A percentile compares a stretch with the other conserved stretches of the same genome.
Evolutionary conservation across 192 early-diverging fungal genomes (phyloP).

Genomic region (Linnemannia hyalina): DNA sequence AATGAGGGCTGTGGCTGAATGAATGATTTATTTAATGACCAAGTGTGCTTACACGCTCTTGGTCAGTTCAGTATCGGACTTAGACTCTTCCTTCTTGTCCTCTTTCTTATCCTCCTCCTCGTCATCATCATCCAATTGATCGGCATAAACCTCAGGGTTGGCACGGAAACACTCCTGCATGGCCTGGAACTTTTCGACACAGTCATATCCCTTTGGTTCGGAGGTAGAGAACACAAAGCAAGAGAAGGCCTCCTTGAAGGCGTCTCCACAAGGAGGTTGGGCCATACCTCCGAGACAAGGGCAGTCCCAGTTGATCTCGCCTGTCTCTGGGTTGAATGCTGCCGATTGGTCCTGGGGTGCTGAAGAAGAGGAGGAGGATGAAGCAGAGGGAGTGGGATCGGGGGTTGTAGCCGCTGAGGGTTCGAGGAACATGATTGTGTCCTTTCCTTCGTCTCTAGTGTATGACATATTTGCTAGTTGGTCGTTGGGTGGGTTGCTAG

Average conservation of each 20-base stretch:
- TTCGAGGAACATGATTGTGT: slow-evolving; percentile 57
- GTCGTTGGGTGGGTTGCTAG: not conserved
- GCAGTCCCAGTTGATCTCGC: slow-evolving; percentile 97
- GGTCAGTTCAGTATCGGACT: not conserved
- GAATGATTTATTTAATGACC: not conserved
- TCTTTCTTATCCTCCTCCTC: slow-evolving; percentile 61
- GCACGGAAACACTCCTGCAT: slow-evolving; percentile 95
- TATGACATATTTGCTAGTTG: slow-evolving; percentile 40
- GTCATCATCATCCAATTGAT: slow-evolving; percentile 64
- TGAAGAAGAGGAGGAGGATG: slow-evolving; percentile 16
- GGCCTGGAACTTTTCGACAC: slow-evolving; percentile 89
- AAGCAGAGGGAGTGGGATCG: slow-evolving; percentile 1
- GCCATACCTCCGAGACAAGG: slow-evolving; percentile 97
- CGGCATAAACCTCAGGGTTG: slow-evolving; percentile 92
- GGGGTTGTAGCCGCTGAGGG: slow-evolving; percentile 42
- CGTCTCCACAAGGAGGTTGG: slow-evolving; percentile 95
- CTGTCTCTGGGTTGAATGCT: slow-evolving; percentile 82
- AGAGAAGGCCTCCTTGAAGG: slow-evolving; percentile 96
- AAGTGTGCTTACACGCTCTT: not conserved
- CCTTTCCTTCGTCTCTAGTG: slow-evolving; percentile 57
- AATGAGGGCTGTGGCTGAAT: not conserved
- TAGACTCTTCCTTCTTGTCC: slow-evolving; percentile 15
- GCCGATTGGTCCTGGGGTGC: slow-evolving; percentile 60
- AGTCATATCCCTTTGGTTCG: slow-evolving; percentile 98
- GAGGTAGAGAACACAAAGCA: slow-evolving; percentile 96